A percentile compares a stretch with the other conserved stretches of the same genome.
These are phyloP conservation scores for Teratosphaeriaceae sp. DNA, from an alignment of 2,329 filamentous ascomycete genomes.

Conservation along the genomic window DNA sequence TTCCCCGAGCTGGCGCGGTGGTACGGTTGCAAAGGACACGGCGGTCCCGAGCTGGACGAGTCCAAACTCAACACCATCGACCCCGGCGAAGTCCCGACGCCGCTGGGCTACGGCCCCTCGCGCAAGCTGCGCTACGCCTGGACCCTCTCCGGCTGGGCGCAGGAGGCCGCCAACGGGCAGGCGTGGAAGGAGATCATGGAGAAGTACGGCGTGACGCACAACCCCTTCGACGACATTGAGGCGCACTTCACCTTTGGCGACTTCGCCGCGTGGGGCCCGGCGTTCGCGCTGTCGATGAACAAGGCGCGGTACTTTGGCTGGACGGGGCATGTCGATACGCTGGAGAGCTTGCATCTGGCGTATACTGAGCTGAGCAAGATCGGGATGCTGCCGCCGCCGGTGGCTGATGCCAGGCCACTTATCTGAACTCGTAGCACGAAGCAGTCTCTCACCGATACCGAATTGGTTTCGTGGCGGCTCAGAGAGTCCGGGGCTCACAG, in stretches of 20 bases:
- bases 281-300: slow-evolving; percentile 31
- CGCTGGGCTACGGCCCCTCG: slow-evolving; percentile 39
- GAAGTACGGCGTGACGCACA: slow-evolving; percentile 34
- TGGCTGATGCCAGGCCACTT: background rate
- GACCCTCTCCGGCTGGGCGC: slow-evolving; percentile 42
- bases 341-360: slow-evolving; percentile 38
- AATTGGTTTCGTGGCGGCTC: too few species aligned
- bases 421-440: too few species aligned
- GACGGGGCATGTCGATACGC: slow-evolving; percentile 41
- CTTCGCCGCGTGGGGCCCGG: slow-evolving; percentile 29
- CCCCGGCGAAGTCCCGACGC: slow-evolving; percentile 15
- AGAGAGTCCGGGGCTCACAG: too few species aligned
- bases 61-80: slow-evolving; percentile 20
- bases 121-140: slow-evolving; percentile 34
- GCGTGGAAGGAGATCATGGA: slow-evolving; percentile 42
- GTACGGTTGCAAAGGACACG: slow-evolving; percentile 31
- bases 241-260: slow-evolving; percentile 43
- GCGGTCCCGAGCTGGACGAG: slow-evolving; percentile 23
- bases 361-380: slow-evolving; percentile 34
- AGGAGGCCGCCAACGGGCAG: slow-evolving; percentile 35
- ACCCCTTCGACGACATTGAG: slow-evolving; percentile 39
- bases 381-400: slow-evolving; percentile 1
- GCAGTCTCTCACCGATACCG: too few species aligned
- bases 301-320: slow-evolving; percentile 42
- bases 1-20: slow-evolving; percentile 42